Base-by-base conservation (phyloP, 257 asterid genomes). In the Nemophila menziesii region DNA sequence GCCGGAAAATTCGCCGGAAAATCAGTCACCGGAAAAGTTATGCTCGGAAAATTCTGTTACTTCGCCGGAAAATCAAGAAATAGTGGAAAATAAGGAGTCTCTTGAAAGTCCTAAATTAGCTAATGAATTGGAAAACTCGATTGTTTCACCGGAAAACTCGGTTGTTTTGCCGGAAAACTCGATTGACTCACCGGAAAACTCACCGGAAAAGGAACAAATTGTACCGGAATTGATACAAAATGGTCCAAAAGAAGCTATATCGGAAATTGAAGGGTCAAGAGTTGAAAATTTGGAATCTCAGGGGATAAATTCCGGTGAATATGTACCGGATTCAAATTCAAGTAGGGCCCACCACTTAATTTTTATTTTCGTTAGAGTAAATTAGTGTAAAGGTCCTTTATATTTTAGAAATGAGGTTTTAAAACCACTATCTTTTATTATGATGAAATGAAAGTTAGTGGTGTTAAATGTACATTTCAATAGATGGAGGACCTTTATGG, bases 231-330 rank as follows among this genome's bases (percentile, higher is more conserved):
- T 13, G 12, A 55, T 37, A 48, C 62, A 36, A 20, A 50, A 48
- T 45, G 61, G 46, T 8, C 56, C 41, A 50, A 68, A 61, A 48
- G 55, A 34, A 49, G 34, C 60, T 59, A 58, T 49, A 48, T 48
- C 74, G 55, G 69, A 56, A 47, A 67, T 39, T 47, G 69, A 49
- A 52, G 37, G 51, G 57, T 23, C 60, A 44, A 62, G 48, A 52
- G 55, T 51, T 54, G 73, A 65, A 20, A 53, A 57, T 14, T 39
- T 55, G 46, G 89, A 75, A 55, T 52, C 62, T 63, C 68, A 46
- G 47, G 46, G 57, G 24, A 57, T 49, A 42, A 61, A 62, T 55
- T 57, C 58, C 22, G 14, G 24, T n/a, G 56, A 54, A 54, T 69
- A 52, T 36, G 51, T 11, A 51, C 55, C 58, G 10, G 61, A 69